Base-by-base conservation (phyloP, 805 yeast species). In the Saturnispora hagleri region DNA sequence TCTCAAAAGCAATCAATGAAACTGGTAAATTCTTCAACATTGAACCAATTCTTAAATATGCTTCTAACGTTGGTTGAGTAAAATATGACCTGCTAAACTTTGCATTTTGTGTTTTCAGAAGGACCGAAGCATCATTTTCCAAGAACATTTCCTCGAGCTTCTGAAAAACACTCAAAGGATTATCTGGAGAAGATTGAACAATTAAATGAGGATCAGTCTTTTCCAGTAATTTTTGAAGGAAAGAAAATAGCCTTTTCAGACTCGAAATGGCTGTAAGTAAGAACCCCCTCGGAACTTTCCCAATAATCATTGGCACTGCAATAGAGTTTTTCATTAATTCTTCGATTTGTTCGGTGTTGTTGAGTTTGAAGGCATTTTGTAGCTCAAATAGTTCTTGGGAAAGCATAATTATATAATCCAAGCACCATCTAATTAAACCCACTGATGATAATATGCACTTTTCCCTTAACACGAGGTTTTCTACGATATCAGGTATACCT, bases 401-500 rank as follows among this genome's bases (percentile, higher is more conserved):
- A 41, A 87, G 63, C 55, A 79, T 81, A 1, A 84, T 79, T 51
- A 88, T 73, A 54, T 88, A 79, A 62, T 89, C 97, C 33, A 88
- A 76, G 57, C 87, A 77, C 97, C 97, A 91, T 59, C 88, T 79
- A 8, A 86, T 80, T 40, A 85, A 79, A 0, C 97, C 97, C n/a
- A 87, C 66, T 10, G 82, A 71, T 17, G 80, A 73, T 58, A 82
- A 70, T 3, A 85, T 73, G 55, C 80, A 73, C 58, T 84, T 89
- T 36, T 82, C 83, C 57, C 89, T 72, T 61, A 77, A 55, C 60
- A 60, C 53, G 49, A 73, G 64, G 45, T 68, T 67, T 5, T 61
- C 59, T 9, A 66, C 62, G 18, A 72, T 72, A 54, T 81, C 85
- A 5, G 75, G 74, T 13, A 66, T 72, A 38, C 77, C 78, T 57